Evolutionary conservation across 2,329 filamentous ascomycete genomes (phyloP), one percentile per base, ranked within the genome.

Genomic region (Talaromyces pinophilus): DNA sequence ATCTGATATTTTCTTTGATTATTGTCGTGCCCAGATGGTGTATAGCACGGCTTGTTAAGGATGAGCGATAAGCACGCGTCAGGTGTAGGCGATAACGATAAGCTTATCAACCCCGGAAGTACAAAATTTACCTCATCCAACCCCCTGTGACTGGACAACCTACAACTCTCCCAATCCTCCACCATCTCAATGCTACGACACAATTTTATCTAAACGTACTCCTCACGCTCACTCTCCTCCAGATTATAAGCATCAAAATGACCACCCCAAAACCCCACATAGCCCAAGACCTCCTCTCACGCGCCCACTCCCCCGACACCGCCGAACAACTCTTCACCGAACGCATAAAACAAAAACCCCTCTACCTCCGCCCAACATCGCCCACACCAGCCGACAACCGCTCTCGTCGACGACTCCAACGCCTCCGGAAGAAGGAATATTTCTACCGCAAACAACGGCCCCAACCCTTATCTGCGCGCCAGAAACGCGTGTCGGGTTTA

Each of bases 301-400:
- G 91, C 72, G 92, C 92, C 10, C 92, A 97, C 79, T 90, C 91
- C 1, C 89, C 92, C 30, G 85, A 90, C 70, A 88, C 86, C 66
- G 87, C 89, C 64, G 81, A 83, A 40, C 85, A 88, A 63, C 91
- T 97, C 78, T 94, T 90, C 83, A 84, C 85, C 69, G 92, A 96
- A 70, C 93, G 93, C 78, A 87, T 97, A 76, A 88, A 92, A 72
- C 89, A 92, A 75, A 92, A 92, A 57, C 89, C 92, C 0, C 87
- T 97, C 65, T 87, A 90, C 73, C 87, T 97, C 3, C 88, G 90
- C 50, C 89, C 92, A 6, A 90, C 89, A 25, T 92, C 91, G 0
- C 91, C 92, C 77, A 87, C 72, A 71, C 84, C 74, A 35, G 79
- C 78, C n/a, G 79, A 87, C 81, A 73, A 83, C 79, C 69, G 82